phyloP scores from a whole-genome alignment of 495 filamentous ascomycete species.

The Talaromyces stipitatus region DNA sequence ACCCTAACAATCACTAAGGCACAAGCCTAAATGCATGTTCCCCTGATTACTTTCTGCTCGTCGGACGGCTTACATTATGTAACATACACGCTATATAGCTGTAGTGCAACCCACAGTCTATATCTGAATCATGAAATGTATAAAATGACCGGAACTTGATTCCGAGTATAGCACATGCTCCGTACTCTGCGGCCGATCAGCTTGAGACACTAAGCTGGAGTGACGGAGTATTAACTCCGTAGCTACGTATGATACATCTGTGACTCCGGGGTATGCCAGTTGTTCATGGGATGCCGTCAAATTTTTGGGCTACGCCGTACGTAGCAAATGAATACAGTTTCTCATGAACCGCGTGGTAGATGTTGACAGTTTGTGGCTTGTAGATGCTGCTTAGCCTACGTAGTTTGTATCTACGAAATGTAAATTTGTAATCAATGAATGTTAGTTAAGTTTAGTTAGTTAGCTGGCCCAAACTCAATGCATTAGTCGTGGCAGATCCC shows the following conservation, averaged over 20 bases:
- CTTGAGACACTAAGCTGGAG: background rate
- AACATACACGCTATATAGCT: background rate
- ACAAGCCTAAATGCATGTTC: too few relatives aligned
- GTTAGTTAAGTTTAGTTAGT: background rate
- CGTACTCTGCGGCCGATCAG: too few relatives aligned
- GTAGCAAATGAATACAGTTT: background rate
- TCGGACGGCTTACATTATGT: background rate
- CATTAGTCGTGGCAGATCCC: too few relatives aligned
- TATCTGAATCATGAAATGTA: background rate
- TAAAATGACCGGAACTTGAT: background rate
- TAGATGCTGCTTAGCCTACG: too few relatives aligned
- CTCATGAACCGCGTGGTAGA: background rate
- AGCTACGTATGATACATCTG: background rate
- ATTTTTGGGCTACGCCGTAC: background rate
- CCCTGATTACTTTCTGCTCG: background rate
- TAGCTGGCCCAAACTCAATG: too few relatives aligned
- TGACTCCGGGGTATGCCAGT: background rate
- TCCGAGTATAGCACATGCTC: background rate
- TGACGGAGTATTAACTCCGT: background rate
- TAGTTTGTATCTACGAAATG: too few relatives aligned
- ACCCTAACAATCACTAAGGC: too few relatives aligned
- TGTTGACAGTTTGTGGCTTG: background rate
- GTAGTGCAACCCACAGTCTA: background rate
- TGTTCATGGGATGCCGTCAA: background rate
- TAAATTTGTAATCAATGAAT: background rate